These are phyloP conservation scores for Sporisorium graminicola DNA, from an alignment of 1,284 basidiomycete species.

Conservation along the genomic window DNA sequence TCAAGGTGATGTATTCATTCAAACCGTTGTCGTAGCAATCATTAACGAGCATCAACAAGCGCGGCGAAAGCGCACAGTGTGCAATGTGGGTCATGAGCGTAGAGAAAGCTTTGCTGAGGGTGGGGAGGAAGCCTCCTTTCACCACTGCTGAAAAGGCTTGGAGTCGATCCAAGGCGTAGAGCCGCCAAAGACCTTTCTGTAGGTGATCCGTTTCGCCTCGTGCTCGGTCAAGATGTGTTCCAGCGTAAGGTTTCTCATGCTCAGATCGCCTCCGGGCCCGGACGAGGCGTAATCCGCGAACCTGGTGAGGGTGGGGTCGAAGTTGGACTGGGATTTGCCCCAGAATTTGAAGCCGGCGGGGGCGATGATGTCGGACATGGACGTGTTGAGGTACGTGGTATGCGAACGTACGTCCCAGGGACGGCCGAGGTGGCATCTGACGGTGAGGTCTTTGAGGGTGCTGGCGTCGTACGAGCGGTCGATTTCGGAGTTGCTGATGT, in stretches of 20 bases:
- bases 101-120: too few relatives aligned
- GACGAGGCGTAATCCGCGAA: slow-evolving; percentile 33
- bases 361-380: slow-evolving; percentile 29
- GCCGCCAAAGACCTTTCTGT: slow-evolving; percentile 22
- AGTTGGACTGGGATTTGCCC: slow-evolving; percentile 11
- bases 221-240: slow-evolving; percentile 16
- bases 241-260: neutral
- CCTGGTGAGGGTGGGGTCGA: slow-evolving; percentile 15
- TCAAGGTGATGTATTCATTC: slow-evolving; percentile 1
- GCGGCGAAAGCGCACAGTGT: neutral
- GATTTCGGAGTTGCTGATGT: slow-evolving; percentile 37
- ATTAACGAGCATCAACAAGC: neutral
- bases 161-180: slow-evolving; percentile 32
- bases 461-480: slow-evolving; percentile 19
- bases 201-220: slow-evolving; percentile 25
- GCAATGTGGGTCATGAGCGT: neutral
- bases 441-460: slow-evolving; percentile 4
- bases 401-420: slow-evolving; percentile 32
- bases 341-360: slow-evolving; percentile 29
- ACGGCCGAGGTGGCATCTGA: slow-evolving; percentile 25
- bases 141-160: slow-evolving; percentile 11
- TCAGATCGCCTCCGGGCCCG: slow-evolving; percentile 20
- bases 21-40: neutral
- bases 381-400: slow-evolving; percentile 30
- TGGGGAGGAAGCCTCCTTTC: neutral